Base-by-base conservation (phyloP, 169 alveolate species). In the Plasmodium adleri region DNA sequence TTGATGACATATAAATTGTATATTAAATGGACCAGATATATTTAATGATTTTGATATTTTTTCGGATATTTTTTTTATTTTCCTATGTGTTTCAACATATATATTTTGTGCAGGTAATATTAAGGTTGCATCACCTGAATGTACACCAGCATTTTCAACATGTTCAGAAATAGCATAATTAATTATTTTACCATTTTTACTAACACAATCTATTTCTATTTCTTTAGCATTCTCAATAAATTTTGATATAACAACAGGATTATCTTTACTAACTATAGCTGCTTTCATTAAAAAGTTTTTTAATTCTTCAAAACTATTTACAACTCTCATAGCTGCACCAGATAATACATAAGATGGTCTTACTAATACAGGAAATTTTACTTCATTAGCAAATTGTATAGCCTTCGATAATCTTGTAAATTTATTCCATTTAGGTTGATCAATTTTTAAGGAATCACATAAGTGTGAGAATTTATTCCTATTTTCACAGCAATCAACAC, bases 321-420 rank as follows among this genome's bases (percentile, higher is more conserved):
- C 96, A 59, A 95, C 97, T 17, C 97, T 93, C 98, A 96, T 96
- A 9, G 98, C 97, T 0, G 97, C 98, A 2, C 98, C 98, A 2
- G 97, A 93, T 70, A 96, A 90, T 50, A 96, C 98, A 80, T 96
- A 96, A 22, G 98, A 96, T 8, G 98, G 98, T 32, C 98, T 89
- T 72, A 95, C 98, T 75, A 96, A 89, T 8, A 96, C 98, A 6
- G 98, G 98, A 76, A 92, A 96, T 32, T 78, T 64, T 15, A 80
- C 94, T 80, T 88, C 87, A 49, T 76, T 88, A 45, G 95, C 91
- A 90, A 94, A 94, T 59, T 76, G 90, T 22, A 71, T 73, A 28
- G 97, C 96, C 22, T 88, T 88, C 4, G 94, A 92, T 22, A 95
- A 72, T 39, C 85, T 92, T 17, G 95, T 93, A 86, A 96, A 96